Conservation (phyloP, 129 eudicot species). For the Logfia minima region DNA sequence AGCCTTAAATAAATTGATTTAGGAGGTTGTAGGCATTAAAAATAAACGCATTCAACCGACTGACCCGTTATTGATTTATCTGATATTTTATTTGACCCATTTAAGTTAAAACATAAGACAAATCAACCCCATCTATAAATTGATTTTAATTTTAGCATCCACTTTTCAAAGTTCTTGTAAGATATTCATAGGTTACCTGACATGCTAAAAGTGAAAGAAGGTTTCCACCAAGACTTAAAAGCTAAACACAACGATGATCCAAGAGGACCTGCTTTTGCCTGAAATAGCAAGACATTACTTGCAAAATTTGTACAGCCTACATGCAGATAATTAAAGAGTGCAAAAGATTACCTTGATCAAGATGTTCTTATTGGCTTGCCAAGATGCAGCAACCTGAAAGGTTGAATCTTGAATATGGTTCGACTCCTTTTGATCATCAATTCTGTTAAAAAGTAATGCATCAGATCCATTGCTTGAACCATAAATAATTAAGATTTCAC, state of each 20-base stretch:
- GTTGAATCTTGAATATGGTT: slow-evolving; percentile 57
- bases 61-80: neutral
- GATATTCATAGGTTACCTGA: slow-evolving; percentile 48
- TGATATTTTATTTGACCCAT: neutral
- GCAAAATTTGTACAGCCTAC: neutral
- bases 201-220: slow-evolving; percentile 72
- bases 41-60: neutral
- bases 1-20: too few species aligned
- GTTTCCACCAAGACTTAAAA: slow-evolving; percentile 93
- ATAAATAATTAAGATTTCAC: neutral
- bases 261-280: slow-evolving; percentile 79
- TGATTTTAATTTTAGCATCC: neutral
- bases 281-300: slow-evolving; percentile 1
- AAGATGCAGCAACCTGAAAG: slow-evolving; percentile 87
- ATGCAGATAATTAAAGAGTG: neutral
- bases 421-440: slow-evolving; percentile 49
- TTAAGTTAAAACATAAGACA: neutral
- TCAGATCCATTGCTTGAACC: slow-evolving; percentile 9
- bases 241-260: slow-evolving; percentile 76
- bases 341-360: slow-evolving; percentile 53
- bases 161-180: neutral
- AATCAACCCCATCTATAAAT: neutral
- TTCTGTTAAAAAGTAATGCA: slow-evolving; percentile 31
- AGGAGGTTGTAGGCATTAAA: too few species aligned
- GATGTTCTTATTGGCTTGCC: slow-evolving; percentile 91